Conservation (phyloP, 2,329 filamentous ascomycete species). For the Coniochaeta hoffmannii region DNA sequence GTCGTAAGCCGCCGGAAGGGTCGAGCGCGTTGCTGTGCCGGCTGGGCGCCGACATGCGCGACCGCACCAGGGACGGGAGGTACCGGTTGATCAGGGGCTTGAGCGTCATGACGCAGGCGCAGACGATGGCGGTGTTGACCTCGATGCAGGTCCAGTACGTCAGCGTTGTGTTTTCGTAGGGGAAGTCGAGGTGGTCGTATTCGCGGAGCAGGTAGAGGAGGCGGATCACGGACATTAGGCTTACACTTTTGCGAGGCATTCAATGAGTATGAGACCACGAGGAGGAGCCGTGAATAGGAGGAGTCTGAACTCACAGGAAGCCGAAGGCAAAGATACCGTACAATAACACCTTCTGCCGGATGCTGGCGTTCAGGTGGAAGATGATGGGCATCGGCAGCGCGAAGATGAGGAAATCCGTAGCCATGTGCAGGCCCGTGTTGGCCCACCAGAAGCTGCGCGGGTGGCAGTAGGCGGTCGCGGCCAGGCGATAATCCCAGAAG, state of each 20-base stretch:
- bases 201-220: slow-evolving; percentile 19
- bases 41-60: not conserved
- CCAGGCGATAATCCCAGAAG: slow-evolving; percentile 15
- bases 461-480: slow-evolving; percentile 13
- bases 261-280: slow-evolving; percentile 1
- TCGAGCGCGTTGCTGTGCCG: not conserved
- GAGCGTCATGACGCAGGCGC: slow-evolving; percentile 27
- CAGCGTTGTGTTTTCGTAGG: slow-evolving; percentile 20
- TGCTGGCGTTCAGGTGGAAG: slow-evolving; percentile 11
- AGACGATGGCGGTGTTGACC: slow-evolving; percentile 25
- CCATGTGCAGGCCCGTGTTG: slow-evolving; percentile 15
- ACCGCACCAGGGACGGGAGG: slow-evolving; percentile 8
- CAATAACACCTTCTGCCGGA: slow-evolving; percentile 14
- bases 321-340: slow-evolving; percentile 18
- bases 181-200: slow-evolving; percentile 16
- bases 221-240: slow-evolving; percentile 22
- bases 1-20: not conserved
- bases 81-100: slow-evolving; percentile 25
- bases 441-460: slow-evolving; percentile 8
- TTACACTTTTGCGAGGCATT: slow-evolving; percentile 16
- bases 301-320: slow-evolving; percentile 12
- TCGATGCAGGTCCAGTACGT: slow-evolving; percentile 25
- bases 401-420: slow-evolving; percentile 18
- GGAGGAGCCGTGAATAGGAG: too few species aligned
- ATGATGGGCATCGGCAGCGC: slow-evolving; percentile 18